These are phyloP conservation scores for Peronospora belbahrii DNA, from an alignment of 352 stramenopile species.

Conservation along the genomic window DNA sequence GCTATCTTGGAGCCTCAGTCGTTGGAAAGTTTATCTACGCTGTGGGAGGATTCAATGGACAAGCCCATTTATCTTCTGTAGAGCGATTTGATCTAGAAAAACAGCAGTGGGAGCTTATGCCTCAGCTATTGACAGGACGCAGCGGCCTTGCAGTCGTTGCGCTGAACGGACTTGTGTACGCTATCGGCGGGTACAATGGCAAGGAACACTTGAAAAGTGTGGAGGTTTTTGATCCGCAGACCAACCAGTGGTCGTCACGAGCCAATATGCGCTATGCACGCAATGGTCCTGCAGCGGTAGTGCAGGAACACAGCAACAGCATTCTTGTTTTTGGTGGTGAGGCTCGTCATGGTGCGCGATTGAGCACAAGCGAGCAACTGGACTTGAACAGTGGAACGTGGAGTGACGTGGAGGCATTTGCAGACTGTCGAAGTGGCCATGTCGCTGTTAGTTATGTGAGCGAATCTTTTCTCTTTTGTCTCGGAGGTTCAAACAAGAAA, in stretches of 20 bases:
- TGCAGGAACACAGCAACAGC: constrained; percentile 34
- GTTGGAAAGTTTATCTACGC: constrained; percentile 51
- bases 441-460: constrained; percentile 47
- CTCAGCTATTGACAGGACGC: constrained; percentile 39
- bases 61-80: constrained; percentile 44
- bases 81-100: constrained; percentile 46
- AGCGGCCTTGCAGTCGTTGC: constrained; percentile 52
- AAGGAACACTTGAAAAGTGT: constrained; percentile 56
- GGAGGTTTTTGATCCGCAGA: constrained; percentile 46
- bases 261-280: constrained; percentile 48
- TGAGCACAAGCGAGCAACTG: constrained; percentile 54
- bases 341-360: constrained; percentile 49
- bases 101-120: constrained; percentile 44
- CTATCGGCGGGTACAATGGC: constrained; percentile 66
- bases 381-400: constrained; percentile 35
- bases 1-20: constrained; percentile 49
- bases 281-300: constrained; percentile 53
- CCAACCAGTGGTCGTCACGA: constrained; percentile 38
- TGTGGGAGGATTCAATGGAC: constrained; percentile 64
- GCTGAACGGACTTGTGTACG: constrained; percentile 41
- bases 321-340: constrained; percentile 67
- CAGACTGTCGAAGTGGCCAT: constrained; percentile 59
- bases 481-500: constrained; percentile 72
- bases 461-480: constrained; percentile 61
- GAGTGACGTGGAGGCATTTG: constrained; percentile 46